These are phyloP conservation scores for Globisporangium cylindrosporum DNA, from an alignment of 352 stramenopile genomes.

Conservation along the genomic window DNA sequence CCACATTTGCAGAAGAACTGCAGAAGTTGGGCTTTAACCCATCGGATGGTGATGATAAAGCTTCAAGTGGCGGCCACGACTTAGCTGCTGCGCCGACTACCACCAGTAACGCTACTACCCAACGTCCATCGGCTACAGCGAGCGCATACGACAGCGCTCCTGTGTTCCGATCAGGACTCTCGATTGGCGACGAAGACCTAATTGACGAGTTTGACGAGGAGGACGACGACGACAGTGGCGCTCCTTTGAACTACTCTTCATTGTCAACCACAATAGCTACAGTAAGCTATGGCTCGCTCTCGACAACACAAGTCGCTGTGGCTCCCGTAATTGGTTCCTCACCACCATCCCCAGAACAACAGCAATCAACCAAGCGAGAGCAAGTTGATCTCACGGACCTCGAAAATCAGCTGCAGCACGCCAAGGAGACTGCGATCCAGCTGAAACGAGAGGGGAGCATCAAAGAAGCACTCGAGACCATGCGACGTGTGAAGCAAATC, in stretches of 20 bases:
- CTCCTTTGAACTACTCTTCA: neutral
- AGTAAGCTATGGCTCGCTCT: conserved; percentile 2
- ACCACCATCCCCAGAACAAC: neutral
- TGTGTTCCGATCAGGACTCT: conserved; percentile 11
- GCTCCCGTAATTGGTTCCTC: too few species aligned
- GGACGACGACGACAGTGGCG: conserved; percentile 22
- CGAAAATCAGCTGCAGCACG: conserved; percentile 36
- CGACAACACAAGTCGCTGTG: neutral
- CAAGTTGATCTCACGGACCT: conserved; percentile 28
- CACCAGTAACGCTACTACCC: neutral
- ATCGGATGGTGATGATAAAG: conserved; percentile 3
- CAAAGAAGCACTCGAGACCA: conserved; percentile 52
- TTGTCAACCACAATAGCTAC: neutral
- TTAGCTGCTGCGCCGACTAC: neutral
- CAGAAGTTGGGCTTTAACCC: conserved; percentile 30
- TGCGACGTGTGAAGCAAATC: conserved; percentile 73
- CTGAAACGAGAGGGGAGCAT: conserved; percentile 61
- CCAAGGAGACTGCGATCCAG: conserved; percentile 39
- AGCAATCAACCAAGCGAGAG: conserved; percentile 7
- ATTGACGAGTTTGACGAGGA: conserved; percentile 70
- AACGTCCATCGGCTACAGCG: neutral
- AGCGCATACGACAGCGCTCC: neutral
- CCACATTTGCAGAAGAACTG: conserved; percentile 45
- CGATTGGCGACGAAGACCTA: conserved; percentile 53
- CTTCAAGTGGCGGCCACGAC: neutral